Base-by-base conservation (phyloP, 345 rosid genomes). In the sweet orange (Citrus sinensis) region DNA sequence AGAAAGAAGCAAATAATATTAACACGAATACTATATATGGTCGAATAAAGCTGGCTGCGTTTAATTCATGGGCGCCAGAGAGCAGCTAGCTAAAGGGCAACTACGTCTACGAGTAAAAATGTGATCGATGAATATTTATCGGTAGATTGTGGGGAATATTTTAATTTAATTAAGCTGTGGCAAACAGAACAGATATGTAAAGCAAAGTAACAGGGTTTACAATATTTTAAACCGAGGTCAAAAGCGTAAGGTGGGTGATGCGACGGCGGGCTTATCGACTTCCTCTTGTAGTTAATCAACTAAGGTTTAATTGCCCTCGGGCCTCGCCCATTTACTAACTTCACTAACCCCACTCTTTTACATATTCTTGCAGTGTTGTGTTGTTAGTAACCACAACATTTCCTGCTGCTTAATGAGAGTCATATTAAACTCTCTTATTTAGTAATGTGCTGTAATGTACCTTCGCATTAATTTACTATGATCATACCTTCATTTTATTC, bases 201-300 rank as follows among this genome's bases (percentile, higher is more conserved):
- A 30, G 40, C 42, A 54, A 30, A 37, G 29, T 54, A 54, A 30
- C 27, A 11, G 24, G 17, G 51, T 0, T 46, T 20, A 27, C 20
- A 16, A 54, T 54, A 54, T 51, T 14, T 64, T 73, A 59, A n/a
- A 24, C 20, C 25, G 76, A 35, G 64, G 76, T 73, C 76, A 58
- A 34, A 56, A 72, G 24, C 64, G 63, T 58, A 24, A 59, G 54
- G 76, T 59, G 35, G 35, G 24, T 73, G 67, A 60, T 25, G 76
- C 67, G 76, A 73, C 63, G 7, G 42, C 67, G 17, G 76, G 13
- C 8, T 65, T 16, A 30, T 63, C 8, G 22, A 14, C 1, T 14
- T 13, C 14, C 5, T 46, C 51, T 13, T 46, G 51, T 13, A 11
- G 14, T 46, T 46, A 10, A 13, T 13, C 1, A 46, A 11, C 51